phyloP scores from a whole-genome alignment of 2,329 filamentous ascomycete species.

The Aspergillus oerlinghausenensis region DNA sequence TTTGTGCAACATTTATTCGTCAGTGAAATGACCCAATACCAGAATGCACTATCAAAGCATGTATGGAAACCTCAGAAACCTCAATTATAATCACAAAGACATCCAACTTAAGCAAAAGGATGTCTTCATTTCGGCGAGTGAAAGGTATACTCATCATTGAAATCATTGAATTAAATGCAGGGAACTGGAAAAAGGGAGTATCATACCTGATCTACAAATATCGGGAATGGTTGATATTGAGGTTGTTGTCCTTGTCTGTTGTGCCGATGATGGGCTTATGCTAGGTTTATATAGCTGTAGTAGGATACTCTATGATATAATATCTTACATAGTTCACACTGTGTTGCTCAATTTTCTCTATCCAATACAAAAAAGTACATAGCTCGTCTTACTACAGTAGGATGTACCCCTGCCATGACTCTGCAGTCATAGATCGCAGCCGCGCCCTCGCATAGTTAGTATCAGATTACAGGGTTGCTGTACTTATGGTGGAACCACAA shows the following conservation, averaged over 20 bases:
- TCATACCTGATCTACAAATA: not conserved
- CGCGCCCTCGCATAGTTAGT: not conserved
- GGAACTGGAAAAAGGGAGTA: not conserved
- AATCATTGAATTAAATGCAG: not conserved
- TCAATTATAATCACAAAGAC: not conserved
- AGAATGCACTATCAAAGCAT: not conserved
- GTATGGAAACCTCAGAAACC: not conserved
- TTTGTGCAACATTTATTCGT: not conserved
- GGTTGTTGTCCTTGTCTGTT: not conserved
- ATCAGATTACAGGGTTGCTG: not conserved
- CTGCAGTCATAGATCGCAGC: not conserved
- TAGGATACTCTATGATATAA: not conserved
- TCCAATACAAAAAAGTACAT: not conserved
- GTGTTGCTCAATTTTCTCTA: not conserved
- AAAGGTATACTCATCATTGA: not conserved
- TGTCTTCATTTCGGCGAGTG: not conserved
- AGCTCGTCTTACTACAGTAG: not conserved
- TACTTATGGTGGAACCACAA: not conserved
- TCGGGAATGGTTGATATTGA: not conserved
- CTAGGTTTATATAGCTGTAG: not conserved
- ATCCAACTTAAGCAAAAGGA: not conserved
- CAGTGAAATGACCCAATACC: not conserved
- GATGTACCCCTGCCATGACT: not conserved
- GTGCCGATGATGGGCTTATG: not conserved
- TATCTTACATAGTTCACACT: too few relatives aligned